A percentile compares a stretch with the other conserved stretches of the same genome.
These are phyloP conservation scores for Kodamaea plutei DNA, from an alignment of 1,139 yeast genomes.

Conservation along the genomic window DNA sequence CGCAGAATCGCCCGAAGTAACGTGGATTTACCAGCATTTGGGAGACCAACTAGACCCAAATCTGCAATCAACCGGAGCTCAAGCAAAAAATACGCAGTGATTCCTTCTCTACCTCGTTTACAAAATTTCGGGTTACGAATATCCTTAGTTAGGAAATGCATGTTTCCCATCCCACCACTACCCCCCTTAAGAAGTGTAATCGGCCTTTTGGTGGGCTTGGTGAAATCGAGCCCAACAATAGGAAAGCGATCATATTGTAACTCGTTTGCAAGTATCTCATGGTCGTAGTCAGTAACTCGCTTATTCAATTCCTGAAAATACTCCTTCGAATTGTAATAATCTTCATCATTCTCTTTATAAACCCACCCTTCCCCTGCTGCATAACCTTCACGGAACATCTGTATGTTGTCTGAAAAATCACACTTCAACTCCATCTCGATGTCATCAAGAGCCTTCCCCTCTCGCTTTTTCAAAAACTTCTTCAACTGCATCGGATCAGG, in stretches of 20 bases:
- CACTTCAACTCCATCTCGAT: slow-evolving; percentile 24
- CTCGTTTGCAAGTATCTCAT: slow-evolving; percentile 58
- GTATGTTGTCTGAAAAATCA: slow-evolving; percentile 39
- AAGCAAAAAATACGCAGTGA: slow-evolving; percentile 64
- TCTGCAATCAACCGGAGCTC: slow-evolving; percentile 90
- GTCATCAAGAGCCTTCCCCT: slow-evolving; percentile 23
- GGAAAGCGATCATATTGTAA: slow-evolving; percentile 67
- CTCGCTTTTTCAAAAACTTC: slow-evolving; percentile 32
- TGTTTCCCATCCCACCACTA: slow-evolving; percentile 90
- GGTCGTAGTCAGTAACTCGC: slow-evolving; percentile 62
- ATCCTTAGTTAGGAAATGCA: slow-evolving; percentile 82
- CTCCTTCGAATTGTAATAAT: slow-evolving; percentile 58
- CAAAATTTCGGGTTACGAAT: slow-evolving; percentile 89
- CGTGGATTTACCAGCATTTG: slow-evolving; percentile 95
- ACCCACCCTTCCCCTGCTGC: slow-evolving; percentile 82
- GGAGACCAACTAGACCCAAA: slow-evolving; percentile 88
- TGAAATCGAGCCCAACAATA: slow-evolving; percentile 70
- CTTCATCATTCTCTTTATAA: slow-evolving; percentile 71
- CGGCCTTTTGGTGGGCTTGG: slow-evolving; percentile 61
- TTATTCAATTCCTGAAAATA: slow-evolving; percentile 63
- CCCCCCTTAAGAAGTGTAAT: slow-evolving; percentile 79
- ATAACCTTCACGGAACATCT: slow-evolving; percentile 55
- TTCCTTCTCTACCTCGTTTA: slow-evolving; percentile 69
- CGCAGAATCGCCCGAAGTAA: slow-evolving; percentile 81
- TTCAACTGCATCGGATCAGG: slow-evolving; percentile 60